Conservation (phyloP, 106 monocot genomes). For the Vanilla planifolia region DNA sequence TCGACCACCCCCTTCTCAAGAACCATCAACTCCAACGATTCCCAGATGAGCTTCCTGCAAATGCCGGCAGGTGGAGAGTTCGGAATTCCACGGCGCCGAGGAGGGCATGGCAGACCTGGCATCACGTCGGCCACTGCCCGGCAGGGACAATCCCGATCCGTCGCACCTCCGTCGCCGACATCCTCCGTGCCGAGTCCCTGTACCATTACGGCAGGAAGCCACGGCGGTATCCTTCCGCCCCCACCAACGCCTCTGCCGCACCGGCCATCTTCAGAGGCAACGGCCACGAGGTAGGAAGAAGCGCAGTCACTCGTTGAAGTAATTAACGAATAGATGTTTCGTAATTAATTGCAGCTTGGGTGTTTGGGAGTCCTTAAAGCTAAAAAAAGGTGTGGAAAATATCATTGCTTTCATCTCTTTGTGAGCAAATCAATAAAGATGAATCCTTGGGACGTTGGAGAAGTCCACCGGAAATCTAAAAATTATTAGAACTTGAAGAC, state of each 20-base stretch:
- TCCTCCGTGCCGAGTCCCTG: constrained; percentile 71
- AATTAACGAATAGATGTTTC: neutral
- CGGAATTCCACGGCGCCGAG: constrained; percentile 25
- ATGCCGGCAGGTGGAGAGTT: constrained; percentile 1
- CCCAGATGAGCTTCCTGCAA: constrained; percentile 41
- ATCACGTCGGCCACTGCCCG: constrained; percentile 74
- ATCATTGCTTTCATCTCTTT: constrained; percentile 4
- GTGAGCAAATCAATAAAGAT: neutral
- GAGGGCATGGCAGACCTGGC: constrained; percentile 81
- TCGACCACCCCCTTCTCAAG: constrained; percentile 80
- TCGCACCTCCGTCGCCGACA: constrained; percentile 59
- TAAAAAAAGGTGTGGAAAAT: neutral
- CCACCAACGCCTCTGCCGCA: constrained; percentile 15
- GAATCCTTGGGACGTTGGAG: constrained; percentile 4
- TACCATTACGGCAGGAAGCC: constrained; percentile 82
- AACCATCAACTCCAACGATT: constrained; percentile 54
- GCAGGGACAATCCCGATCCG: constrained; percentile 69
- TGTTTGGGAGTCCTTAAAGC: neutral
- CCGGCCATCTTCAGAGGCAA: constrained; percentile 84
- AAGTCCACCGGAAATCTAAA: neutral
- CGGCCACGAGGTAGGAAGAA: constrained; percentile 71
- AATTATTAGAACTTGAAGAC: too few species aligned
- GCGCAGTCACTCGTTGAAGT: too few species aligned
- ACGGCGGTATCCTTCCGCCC: neutral
- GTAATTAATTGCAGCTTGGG: neutral